Base-by-base conservation (phyloP, 2,329 filamentous ascomycete genomes). In the Talaromyces sp. region DNA sequence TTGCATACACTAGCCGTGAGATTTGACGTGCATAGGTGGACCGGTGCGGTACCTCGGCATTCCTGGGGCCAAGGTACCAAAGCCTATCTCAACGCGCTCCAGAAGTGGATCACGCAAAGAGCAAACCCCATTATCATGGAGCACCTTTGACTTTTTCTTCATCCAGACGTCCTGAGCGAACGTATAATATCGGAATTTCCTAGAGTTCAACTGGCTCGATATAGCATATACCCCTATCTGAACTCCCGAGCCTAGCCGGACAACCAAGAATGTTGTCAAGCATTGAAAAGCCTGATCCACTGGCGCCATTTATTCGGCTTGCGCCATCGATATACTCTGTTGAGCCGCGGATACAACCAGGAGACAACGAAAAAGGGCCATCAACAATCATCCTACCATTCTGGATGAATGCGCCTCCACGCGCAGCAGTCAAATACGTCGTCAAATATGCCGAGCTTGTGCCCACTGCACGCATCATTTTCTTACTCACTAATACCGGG, bases 361-460 rank as follows among this genome's bases (percentile, higher is more conserved):
- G 16, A 47, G 60, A 33, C 13, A 48, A 67, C 31, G 35, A 70
- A 48, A 65, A 50, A 16, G 47, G 41, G 10, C 66, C 68, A 3
- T 74, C 75, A 19, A 76, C 76, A 54, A 76, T 84, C 31, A 74
- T 84, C 61, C 70, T 84, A 62, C 72, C 81, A 60, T 77, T 81
- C 67, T 84, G 82, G 82, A 81, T 83, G 74, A 79, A 80, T 59
- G 82, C 82, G 2, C 70, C 72, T 8, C 70, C 76, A 1, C 75
- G 78, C 16, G 78, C 82, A 54, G 72, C 83, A 33, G 70, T 75
- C 60, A 84, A 84, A 73, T 85, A 83, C 68, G 75, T 80, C n/a
- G 64, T 72, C 1, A 74, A 76, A 61, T 84, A 84, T 70, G 72
- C 74, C 31, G 72, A 71, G 1, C 73, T 83, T 5, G 78, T 77